Evolutionary conservation across 2,329 filamentous ascomycete species (phyloP).

Genomic region (Coniella vitis): DNA sequence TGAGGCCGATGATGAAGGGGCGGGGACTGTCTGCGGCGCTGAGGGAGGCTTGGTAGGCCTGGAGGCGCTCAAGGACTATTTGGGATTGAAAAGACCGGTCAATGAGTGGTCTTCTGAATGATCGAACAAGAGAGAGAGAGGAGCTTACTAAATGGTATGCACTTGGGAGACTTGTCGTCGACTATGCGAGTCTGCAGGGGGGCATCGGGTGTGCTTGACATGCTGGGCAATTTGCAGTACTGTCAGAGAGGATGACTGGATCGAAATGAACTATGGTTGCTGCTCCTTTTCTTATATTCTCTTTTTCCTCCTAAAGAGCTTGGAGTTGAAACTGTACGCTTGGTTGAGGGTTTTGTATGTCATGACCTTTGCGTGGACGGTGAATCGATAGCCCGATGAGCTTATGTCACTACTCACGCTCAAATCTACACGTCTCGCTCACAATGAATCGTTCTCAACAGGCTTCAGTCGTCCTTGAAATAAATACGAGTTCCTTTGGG

Average conservation of each 20-base stretch:
- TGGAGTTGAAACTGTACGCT: too few species aligned
- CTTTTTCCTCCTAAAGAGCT: too few species aligned
- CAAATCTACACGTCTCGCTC: too few species aligned
- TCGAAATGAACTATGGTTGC: background rate
- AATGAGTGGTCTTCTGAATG: background rate
- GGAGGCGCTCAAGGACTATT: constrained; percentile 49
- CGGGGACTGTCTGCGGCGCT: constrained; percentile 24
- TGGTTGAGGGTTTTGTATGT: too few species aligned
- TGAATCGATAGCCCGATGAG: too few species aligned
- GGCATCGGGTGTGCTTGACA: constrained; percentile 24
- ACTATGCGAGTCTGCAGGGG: constrained; percentile 38
- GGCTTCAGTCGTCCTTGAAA: too few species aligned
- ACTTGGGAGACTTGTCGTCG: constrained; percentile 73
- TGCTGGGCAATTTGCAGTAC: constrained; percentile 12
- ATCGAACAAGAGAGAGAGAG: background rate
- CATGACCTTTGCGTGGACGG: background rate
- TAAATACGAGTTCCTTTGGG: too few species aligned
- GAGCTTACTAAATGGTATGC: constrained; percentile 58
- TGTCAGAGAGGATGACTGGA: background rate
- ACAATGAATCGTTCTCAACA: too few species aligned
- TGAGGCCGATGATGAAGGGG: constrained; percentile 82
- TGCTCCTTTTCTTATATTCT: background rate
- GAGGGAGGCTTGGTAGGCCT: constrained; percentile 21
- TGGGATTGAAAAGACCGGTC: background rate
- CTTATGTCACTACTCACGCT: background rate